Conservation (phyloP, 345 rosid species). For the Moricandia moricandioides region DNA sequence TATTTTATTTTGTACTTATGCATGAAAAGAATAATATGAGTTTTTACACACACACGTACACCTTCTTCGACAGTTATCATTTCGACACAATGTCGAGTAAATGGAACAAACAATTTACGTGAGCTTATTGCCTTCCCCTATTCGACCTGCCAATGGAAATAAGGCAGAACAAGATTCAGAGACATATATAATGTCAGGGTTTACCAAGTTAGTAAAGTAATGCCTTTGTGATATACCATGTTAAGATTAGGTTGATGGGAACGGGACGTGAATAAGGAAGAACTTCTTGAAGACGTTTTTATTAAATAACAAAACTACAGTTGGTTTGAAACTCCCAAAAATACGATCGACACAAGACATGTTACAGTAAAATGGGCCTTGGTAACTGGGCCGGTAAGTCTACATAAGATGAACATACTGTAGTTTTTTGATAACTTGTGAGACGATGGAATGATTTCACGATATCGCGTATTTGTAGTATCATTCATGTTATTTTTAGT, state of each 20-base stretch:
- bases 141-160: background rate
- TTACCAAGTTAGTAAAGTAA: background rate
- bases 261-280: background rate
- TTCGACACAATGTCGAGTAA: no score
- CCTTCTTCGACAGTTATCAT: background rate
- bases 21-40: background rate
- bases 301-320: background rate
- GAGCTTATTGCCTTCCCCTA: background rate
- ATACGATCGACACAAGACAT: background rate
- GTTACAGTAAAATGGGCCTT: background rate
- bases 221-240: conserved; percentile 1
- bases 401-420: background rate
- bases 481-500: background rate
- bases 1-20: background rate
- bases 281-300: background rate
- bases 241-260: background rate
- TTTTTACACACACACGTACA: no score
- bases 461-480: background rate
- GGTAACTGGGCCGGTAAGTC: background rate
- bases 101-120: no score
- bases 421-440: background rate
- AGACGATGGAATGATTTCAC: background rate
- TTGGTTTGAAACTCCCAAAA: background rate
- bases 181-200: background rate
- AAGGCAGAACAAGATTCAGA: background rate